Evolutionary conservation across 257 asterid genomes (phyloP).

Genomic region (Penstemon davidsonii): DNA sequence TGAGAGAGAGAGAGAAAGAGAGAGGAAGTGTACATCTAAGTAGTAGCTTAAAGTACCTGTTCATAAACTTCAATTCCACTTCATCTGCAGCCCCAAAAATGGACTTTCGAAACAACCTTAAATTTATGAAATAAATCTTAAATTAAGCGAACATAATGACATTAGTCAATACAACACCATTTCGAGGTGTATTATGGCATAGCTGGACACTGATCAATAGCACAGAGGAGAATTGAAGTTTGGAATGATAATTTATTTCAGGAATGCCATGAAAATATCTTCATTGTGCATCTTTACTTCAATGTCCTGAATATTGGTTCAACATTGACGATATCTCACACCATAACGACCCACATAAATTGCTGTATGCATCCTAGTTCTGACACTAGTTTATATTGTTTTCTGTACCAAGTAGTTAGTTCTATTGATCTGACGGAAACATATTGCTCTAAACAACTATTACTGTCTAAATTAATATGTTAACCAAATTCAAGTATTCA

Average conservation of each 20-base stretch:
- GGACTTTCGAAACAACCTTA: conserved; percentile 81
- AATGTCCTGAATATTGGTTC: neutral
- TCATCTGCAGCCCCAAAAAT: conserved; percentile 97
- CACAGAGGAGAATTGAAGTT: neutral
- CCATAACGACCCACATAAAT: neutral
- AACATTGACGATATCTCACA: neutral
- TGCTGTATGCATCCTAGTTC: neutral
- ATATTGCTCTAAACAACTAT: neutral
- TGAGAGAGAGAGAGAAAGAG: conserved; percentile 14
- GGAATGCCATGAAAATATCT: neutral
- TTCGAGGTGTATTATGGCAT: neutral
- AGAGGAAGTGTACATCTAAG: conserved; percentile 11
- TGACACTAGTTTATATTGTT: neutral
- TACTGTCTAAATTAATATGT: neutral
- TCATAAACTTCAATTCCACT: conserved; percentile 87
- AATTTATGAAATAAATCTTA: conserved; percentile 18
- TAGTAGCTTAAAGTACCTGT: conserved; percentile 56
- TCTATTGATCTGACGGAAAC: neutral
- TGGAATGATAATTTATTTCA: neutral
- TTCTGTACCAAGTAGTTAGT: neutral
- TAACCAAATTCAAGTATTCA: no score
- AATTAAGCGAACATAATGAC: conserved; percentile 15
- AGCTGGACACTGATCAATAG: neutral
- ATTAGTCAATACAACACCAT: conserved; percentile 21
- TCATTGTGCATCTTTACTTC: neutral